A percentile compares a stretch with the other conserved stretches of the same genome.
Evolutionary conservation across 805 yeast genomes (phyloP).

Genomic region (Starmerella asiatica): DNA sequence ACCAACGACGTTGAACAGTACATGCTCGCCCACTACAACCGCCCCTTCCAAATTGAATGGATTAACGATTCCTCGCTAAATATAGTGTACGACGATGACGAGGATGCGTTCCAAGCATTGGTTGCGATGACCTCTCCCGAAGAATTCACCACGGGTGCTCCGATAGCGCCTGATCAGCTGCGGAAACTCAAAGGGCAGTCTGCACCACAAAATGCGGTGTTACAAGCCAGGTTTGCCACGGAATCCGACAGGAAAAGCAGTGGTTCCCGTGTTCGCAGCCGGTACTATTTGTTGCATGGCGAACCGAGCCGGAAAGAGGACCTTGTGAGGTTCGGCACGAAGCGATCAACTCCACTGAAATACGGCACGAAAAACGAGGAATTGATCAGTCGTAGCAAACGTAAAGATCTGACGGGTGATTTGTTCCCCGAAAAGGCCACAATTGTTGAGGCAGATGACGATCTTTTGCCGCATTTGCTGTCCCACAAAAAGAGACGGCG

Average conservation of each 20-base stretch:
- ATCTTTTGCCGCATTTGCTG: slow-evolving; percentile 27
- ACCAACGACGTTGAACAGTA: slow-evolving; percentile 46
- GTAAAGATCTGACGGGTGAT: slow-evolving; percentile 16
- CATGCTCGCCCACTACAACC: slow-evolving; percentile 35
- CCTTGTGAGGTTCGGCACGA: slow-evolving; percentile 20
- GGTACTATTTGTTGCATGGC: slow-evolving; percentile 57
- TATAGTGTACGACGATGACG: slow-evolving; percentile 36
- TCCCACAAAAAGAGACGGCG: slow-evolving; percentile 21
- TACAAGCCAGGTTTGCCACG: slow-evolving; percentile 39
- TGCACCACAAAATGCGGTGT: slow-evolving; percentile 25
- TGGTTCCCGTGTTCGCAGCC: slow-evolving; percentile 44
- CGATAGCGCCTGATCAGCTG: slow-evolving; percentile 16
- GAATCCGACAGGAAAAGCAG: slow-evolving; percentile 43
- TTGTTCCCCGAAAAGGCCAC: slow-evolving; percentile 19
- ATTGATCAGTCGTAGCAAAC: slow-evolving; percentile 4
- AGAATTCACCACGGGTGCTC: slow-evolving; percentile 15
- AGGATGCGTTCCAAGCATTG: slow-evolving; percentile 32
- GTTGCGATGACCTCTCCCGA: slow-evolving; percentile 27
- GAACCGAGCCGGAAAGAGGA: slow-evolving; percentile 40
- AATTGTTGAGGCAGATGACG: slow-evolving; percentile 6
- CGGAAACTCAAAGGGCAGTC: slow-evolving; percentile 28
- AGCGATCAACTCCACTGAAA: slow-evolving; percentile 19
- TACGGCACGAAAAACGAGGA: slow-evolving; percentile 17
- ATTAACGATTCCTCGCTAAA: slow-evolving; percentile 48
- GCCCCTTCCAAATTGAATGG: slow-evolving; percentile 40